Percentiles rank a stretch among this genome's conserved stretches.
Evolutionary conservation across 257 asterid species (phyloP).

Genomic region (Vinca minor): DNA sequence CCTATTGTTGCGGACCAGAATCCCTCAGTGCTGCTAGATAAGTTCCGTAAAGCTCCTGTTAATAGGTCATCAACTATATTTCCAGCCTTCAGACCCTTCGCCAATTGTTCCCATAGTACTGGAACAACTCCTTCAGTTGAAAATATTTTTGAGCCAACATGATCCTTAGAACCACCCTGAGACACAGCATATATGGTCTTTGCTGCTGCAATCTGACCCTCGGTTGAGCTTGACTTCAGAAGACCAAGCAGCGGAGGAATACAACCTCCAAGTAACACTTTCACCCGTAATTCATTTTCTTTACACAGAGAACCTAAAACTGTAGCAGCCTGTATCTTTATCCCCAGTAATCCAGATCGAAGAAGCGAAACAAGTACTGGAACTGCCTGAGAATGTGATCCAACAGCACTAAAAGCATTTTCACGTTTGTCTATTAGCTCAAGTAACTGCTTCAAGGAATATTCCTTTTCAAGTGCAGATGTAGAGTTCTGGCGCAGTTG

Average conservation of each 20-base stretch:
- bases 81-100: conserved; percentile 86
- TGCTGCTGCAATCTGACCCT: conserved; percentile 92
- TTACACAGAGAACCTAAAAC: conserved; percentile 89
- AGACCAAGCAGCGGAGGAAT: conserved; percentile 97
- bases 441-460: conserved; percentile 63
- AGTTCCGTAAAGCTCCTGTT: conserved; percentile 81
- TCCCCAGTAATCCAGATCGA: conserved; percentile 85
- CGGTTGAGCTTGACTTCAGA: conserved; percentile 84
- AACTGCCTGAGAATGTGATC: conserved; percentile 98
- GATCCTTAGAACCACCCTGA: conserved; percentile 92
- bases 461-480: conserved; percentile 73
- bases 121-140: conserved; percentile 99
- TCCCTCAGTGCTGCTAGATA: conserved; percentile 91
- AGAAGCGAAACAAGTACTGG: conserved; percentile 98
- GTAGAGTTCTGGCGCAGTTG: conserved; percentile 84
- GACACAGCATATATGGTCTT: conserved; percentile 92
- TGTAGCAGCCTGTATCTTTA: conserved; percentile 85
- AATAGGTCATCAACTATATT: conserved; percentile 73
- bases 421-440: conserved; percentile 79
- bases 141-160: conserved; percentile 91
- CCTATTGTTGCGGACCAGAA: conserved; percentile 77
- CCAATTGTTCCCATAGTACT: conserved; percentile 78
- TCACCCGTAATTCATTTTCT: conserved; percentile 89
- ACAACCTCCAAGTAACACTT: conserved; percentile 95
- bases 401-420: conserved; percentile 92